A percentile compares a stretch with the other conserved stretches of the same genome.
Evolutionary conservation across 2,329 filamentous ascomycete genomes (phyloP).

Genomic region (Colletotrichum lindemuthianum): DNA sequence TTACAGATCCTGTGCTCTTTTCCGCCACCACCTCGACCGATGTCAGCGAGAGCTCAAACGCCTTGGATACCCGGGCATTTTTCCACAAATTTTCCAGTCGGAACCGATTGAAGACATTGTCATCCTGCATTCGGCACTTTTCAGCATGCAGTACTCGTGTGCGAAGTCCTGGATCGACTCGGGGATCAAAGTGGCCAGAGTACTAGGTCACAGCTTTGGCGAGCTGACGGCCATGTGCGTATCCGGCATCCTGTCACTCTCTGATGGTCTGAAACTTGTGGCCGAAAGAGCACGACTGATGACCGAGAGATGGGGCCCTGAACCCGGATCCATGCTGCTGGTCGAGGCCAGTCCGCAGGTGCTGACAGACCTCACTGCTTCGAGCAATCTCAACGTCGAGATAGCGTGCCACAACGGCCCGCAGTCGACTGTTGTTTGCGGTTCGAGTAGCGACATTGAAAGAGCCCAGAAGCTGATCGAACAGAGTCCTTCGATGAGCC

Average conservation of each 20-base stretch:
- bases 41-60: constrained; percentile 44
- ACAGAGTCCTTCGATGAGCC: no score
- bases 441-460: constrained; percentile 46
- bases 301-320: constrained; percentile 45
- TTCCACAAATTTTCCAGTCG: constrained; percentile 44
- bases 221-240: constrained; percentile 53
- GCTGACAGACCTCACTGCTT: not conserved
- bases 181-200: not conserved
- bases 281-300: constrained; percentile 44
- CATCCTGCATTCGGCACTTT: constrained; percentile 46
- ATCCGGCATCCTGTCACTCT: constrained; percentile 43
- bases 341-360: constrained; percentile 44
- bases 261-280: constrained; percentile 45
- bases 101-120: constrained; percentile 42
- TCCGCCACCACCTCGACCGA: constrained; percentile 44
- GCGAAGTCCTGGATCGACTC: constrained; percentile 10
- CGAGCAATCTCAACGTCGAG: constrained; percentile 36
- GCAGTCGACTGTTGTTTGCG: constrained; percentile 53
- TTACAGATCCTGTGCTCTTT: constrained; percentile 38
- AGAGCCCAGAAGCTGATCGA: constrained; percentile 2
- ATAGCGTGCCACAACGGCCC: constrained; percentile 61
- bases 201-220: constrained; percentile 51
- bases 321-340: constrained; percentile 52
- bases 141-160: constrained; percentile 6
- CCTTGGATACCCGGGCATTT: constrained; percentile 44